Evolutionary conservation across 331 rosid species (phyloP).

Genomic region (Pyracantha coccinea): DNA sequence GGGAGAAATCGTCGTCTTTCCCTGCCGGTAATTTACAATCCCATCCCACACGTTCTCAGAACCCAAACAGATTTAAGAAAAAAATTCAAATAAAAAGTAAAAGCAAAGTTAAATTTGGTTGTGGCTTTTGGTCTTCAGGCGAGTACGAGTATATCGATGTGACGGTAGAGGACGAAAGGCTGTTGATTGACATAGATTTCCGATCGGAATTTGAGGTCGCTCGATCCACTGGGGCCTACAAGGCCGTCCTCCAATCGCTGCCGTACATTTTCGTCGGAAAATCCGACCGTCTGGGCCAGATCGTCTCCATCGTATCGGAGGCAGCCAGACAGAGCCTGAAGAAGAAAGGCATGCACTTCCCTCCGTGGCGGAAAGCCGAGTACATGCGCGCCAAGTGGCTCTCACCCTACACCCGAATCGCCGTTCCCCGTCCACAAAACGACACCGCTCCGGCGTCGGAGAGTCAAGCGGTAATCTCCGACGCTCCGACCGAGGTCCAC

Average conservation of each 20-base stretch:
- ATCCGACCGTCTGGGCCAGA: conserved; percentile 57
- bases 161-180: conserved; percentile 48
- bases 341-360: conserved; percentile 90
- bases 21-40: conserved; percentile 38
- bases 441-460: conserved; percentile 8
- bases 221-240: conserved; percentile 64
- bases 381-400: conserved; percentile 93
- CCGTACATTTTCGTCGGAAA: conserved; percentile 80
- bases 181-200: conserved; percentile 74
- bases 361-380: conserved; percentile 92
- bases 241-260: conserved; percentile 62
- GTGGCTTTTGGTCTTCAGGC: conserved; percentile 34
- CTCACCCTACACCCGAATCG: conserved; percentile 42
- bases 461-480: neutral
- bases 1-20: conserved; percentile 63
- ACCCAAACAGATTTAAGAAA: neutral
- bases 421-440: neutral
- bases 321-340: conserved; percentile 73
- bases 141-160: conserved; percentile 85
- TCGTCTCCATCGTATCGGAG: conserved; percentile 64
- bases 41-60: neutral
- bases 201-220: conserved; percentile 92
- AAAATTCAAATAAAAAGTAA: neutral
- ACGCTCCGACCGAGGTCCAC: conserved; percentile 1
- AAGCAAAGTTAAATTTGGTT: neutral